Evolutionary conservation across 371 early-diverging fungal species (phyloP), one percentile per base, ranked within the genome.

Genomic region (Blakeslea trispora): DNA sequence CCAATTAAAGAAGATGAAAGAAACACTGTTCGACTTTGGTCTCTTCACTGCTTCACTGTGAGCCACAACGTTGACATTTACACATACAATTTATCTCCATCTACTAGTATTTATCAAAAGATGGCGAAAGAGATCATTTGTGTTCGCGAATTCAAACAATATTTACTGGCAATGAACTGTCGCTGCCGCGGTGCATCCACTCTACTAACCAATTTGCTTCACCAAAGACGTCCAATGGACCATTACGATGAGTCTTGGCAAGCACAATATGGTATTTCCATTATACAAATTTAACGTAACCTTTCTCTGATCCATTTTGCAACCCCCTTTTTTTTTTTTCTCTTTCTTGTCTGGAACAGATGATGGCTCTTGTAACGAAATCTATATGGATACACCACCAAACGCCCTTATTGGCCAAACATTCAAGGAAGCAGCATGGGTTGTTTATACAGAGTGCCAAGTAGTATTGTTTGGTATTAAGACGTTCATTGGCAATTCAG

Each of bases 191-290:
- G 90, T 7, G 79, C 82, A 0, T 82, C 87, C 0, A 88, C 89
- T 9, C 43, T 91, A 18, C 61, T 90, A 34, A 76, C 88, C 19
- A 91, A 90, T 57, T 63, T 91, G n/a, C 50, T 91, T 1, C 82
- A 83, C 48, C 83, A 83, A 40, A 74, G 84, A 42, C 66, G 79
- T 44, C 85, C 87, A 1, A 64, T 72, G 51, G 73, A 83, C 45
- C 63, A 61, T 17, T 89, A 87, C 50, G 76, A 82, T 37, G 78
- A 85, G 40, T 83, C 88, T 0, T 91, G 91, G 91, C 75, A 82
- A 55, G 87, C 87, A 7, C 89, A 89, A 50, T 91, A 89, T 59
- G 89, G 89, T 72, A 68, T n/a, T n/a, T n/a, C n/a, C n/a, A n/a
- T n/a, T n/a, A n/a, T n/a, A n/a, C n/a, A n/a, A n/a, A n/a, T n/a